Percentiles rank a stretch among this genome's conserved stretches.
These are phyloP conservation scores for Suhomyces atakaporum DNA, from an alignment of 1,139 yeast genomes.

Conservation along the genomic window DNA sequence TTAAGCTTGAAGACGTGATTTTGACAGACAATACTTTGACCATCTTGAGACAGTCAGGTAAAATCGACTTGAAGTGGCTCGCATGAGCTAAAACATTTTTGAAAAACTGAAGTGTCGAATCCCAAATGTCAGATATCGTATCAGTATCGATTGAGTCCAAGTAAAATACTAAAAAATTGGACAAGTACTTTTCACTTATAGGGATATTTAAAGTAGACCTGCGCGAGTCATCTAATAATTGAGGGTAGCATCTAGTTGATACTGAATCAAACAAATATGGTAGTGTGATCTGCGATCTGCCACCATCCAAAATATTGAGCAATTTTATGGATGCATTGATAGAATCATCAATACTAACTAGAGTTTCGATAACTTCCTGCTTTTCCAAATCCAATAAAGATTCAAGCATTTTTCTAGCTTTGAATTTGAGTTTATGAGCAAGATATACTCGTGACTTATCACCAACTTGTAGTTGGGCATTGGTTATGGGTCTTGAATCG, in stretches of 20 bases:
- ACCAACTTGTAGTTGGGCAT: conserved; percentile 17
- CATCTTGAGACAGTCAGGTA: conserved; percentile 55
- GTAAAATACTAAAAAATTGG: conserved; percentile 59
- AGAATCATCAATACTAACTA: conserved; percentile 42
- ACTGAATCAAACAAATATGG: conserved; percentile 67
- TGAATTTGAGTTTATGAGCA: conserved; percentile 69
- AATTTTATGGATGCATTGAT: conserved; percentile 42
- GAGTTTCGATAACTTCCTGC: conserved; percentile 67
- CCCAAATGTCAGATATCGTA: conserved; percentile 76
- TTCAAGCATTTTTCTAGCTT: conserved; percentile 69
- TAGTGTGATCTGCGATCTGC: conserved; percentile 74
- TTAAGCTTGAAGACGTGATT: conserved; percentile 56
- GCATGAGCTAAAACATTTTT: conserved; percentile 56
- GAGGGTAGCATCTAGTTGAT: conserved; percentile 37
- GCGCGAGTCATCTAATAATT: conserved; percentile 29
- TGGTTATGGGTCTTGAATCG: conserved; percentile 44
- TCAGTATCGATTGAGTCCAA: conserved; percentile 69
- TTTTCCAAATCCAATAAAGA: conserved; percentile 71
- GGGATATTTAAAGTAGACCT: conserved; percentile 48
- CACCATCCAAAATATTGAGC: conserved; percentile 79
- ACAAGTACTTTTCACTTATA: conserved; percentile 43
- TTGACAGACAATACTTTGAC: conserved; percentile 56
- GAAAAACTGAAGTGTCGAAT: conserved; percentile 55
- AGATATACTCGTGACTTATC: conserved; percentile 56
- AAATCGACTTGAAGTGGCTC: conserved; percentile 47